Conservation (phyloP, 345 rosid species). For the Eutrema yunnanense region DNA sequence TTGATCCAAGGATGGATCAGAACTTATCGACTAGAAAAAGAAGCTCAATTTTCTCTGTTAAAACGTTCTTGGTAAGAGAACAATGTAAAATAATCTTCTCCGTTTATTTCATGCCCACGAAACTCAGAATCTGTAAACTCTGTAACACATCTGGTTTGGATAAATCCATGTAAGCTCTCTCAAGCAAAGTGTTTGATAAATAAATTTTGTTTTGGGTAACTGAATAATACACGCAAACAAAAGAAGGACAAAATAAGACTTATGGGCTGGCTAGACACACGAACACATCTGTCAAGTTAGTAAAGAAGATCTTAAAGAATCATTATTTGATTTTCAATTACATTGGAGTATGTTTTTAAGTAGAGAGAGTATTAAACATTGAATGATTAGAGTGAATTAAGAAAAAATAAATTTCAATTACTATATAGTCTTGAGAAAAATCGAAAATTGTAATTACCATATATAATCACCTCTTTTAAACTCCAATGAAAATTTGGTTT, state of each 20-base stretch:
- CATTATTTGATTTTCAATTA: background rate
- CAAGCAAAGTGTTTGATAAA: background rate
- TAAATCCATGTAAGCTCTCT: background rate
- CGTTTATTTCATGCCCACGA: background rate
- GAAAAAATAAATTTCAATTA: background rate
- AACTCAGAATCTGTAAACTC: background rate
- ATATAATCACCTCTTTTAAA: slow-evolving; percentile 18
- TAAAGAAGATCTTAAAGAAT: slow-evolving; percentile 5
- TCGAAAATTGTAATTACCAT: background rate
- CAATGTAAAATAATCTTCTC: background rate
- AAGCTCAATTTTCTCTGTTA: slow-evolving; percentile 31
- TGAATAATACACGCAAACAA: background rate
- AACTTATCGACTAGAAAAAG: slow-evolving; percentile 34
- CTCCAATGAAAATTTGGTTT: background rate
- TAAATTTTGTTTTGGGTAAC: background rate
- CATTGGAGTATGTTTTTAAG: background rate
- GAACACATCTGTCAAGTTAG: slow-evolving; percentile 26
- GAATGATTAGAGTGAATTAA: background rate
- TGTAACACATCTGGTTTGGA: slow-evolving; percentile 6
- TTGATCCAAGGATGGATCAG: slow-evolving; percentile 72
- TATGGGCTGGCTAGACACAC: slow-evolving; percentile 16
- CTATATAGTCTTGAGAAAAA: background rate
- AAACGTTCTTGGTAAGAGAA: slow-evolving; percentile 17
- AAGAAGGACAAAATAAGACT: background rate
- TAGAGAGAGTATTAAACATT: background rate